phyloP scores from a whole-genome alignment of 2,329 filamentous ascomycete species.

The Drechslera avenae region DNA sequence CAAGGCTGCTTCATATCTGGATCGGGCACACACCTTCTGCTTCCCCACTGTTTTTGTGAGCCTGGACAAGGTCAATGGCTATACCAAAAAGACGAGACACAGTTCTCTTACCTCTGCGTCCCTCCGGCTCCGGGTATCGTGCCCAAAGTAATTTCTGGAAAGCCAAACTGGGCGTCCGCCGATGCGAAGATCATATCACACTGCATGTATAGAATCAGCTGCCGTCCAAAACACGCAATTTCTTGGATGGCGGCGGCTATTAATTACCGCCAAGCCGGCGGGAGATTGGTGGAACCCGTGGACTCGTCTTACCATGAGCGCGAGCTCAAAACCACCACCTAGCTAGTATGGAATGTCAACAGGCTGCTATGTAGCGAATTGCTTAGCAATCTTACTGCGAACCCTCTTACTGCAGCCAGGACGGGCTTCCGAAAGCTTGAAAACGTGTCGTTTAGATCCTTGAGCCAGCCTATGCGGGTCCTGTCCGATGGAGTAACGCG shows the following conservation, averaged over 20 bases:
- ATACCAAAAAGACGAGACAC: not conserved
- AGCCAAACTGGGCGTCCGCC: constrained; percentile 82
- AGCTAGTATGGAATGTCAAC: constrained; percentile 51
- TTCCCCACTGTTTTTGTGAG: constrained; percentile 68
- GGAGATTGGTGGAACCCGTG: constrained; percentile 44
- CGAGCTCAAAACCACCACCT: constrained; percentile 91
- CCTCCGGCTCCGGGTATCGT: constrained; percentile 90
- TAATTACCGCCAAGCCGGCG: not conserved
- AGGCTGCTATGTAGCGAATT: not conserved
- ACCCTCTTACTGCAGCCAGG: constrained; percentile 88
- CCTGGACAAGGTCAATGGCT: constrained; percentile 46
- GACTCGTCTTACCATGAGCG: constrained; percentile 71
- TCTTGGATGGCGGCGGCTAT: constrained; percentile 4
- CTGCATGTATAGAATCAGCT: constrained; percentile 14
- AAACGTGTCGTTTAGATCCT: constrained; percentile 83
- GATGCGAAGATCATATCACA: constrained; percentile 88
- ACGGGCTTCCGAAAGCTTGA: constrained; percentile 86
- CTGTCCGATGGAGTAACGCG: not conserved
- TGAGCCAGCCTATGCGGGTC: constrained; percentile 87
- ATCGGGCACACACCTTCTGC: constrained; percentile 36
- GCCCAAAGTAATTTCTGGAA: constrained; percentile 94
- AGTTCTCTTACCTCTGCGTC: constrained; percentile 61
- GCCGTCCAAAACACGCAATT: not conserved
- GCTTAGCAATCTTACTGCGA: constrained; percentile 58
- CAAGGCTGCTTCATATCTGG: constrained; percentile 11